Evolutionary conservation across 208 protist genomes (phyloP), one percentile per base, ranked within the genome.

Genomic region (Trypanosoma mega): DNA sequence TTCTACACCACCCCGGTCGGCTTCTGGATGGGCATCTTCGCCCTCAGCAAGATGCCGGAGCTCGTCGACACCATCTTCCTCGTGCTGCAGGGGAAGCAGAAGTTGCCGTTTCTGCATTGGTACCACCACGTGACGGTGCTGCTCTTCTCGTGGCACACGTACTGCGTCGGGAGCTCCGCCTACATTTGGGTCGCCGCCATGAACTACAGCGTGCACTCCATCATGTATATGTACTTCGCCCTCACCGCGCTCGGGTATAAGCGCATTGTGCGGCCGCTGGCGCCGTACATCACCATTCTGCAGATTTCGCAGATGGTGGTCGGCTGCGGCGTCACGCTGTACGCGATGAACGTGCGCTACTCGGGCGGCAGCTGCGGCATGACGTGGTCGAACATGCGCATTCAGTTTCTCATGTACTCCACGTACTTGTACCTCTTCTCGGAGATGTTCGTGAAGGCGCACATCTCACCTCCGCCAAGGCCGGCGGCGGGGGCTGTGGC

Each of bases 401-500:
- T 86, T 11, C 81, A 91, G 62, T 67, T 97, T 16, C 50, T 80
- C 29, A 95, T 97, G 68, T 97, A 98, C 72, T 71, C 87, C 48
- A 87, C 74, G 34, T 97, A 98, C 73, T 92, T 97, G 46, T 84
- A 90, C 68, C 85, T 98, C 74, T 98, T 98, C 66, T 76, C 82
- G 3, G 76, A 95, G 62, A 91, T 98, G 80, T 96, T 97, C 60
- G 55, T 92, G 26, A 81, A 91, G 68, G 54, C 65, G 29, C 96
- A 97, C 72, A 36, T 97, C 12, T 49, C 78, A 36, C 72, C 73
- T 31, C 26, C 59, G 36, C 9, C 48, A 29, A 21, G 27, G 51
- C 51, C 41, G 6, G 41, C 36, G 48, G 37, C 54, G 21, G n/a
- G 6, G 26, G 45, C 7, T 18, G 18, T 3, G 4, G 23, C 58